Evolutionary conservation across 306 rosid genomes (phyloP).

Genomic region (Prunus dulcis): DNA sequence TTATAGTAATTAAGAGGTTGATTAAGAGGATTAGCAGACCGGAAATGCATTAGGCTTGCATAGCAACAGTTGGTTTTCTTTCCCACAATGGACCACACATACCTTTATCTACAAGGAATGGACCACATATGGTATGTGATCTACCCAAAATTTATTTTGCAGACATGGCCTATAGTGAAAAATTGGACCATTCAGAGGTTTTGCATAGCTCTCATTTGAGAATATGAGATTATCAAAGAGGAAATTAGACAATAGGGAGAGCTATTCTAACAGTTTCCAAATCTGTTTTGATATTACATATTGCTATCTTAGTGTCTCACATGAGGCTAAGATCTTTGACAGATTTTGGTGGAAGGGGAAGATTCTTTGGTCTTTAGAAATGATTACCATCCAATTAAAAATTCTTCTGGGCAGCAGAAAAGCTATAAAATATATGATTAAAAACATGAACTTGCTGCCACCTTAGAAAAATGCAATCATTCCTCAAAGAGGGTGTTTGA

Average conservation of each 20-base stretch:
- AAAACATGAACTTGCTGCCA: background rate
- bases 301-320: background rate
- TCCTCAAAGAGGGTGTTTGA: background rate
- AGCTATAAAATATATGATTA: background rate
- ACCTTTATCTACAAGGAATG: background rate
- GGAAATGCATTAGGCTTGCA: background rate
- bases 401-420: background rate
- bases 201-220: too few species aligned
- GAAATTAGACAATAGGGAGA: too few species aligned
- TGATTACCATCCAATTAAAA: background rate
- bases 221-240: too few species aligned
- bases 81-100: background rate
- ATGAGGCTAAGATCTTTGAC: background rate
- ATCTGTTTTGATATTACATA: background rate
- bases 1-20: background rate
- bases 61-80: background rate
- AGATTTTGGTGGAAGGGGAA: background rate
- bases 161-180: background rate
- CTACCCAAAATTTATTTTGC: background rate
- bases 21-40: background rate
- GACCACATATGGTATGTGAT: background rate
- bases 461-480: constrained; percentile 3
- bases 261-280: background rate
- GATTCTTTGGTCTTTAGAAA: background rate
- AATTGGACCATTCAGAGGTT: background rate